A percentile compares a stretch with the other conserved stretches of the same genome.
Evolutionary conservation across 208 protist genomes (phyloP).

Genomic region (Leishmania tarentolae): DNA sequence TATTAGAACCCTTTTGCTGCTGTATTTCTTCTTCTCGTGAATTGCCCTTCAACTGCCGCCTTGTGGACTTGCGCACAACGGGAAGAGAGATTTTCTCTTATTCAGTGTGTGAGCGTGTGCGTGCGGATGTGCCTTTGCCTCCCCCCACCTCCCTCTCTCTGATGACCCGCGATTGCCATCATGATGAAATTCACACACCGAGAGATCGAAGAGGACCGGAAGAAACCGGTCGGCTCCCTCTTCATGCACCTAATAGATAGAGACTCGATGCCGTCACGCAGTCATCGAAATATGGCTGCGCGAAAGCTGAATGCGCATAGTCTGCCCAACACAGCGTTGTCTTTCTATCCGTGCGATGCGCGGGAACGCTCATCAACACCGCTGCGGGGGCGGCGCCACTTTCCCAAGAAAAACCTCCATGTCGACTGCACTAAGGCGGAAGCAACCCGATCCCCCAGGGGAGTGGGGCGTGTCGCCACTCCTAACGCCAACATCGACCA

Average conservation of each 20-base stretch:
- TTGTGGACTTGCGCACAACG: background rate
- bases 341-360: conserved; percentile 37
- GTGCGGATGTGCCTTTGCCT: background rate
- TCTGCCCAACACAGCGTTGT: conserved; percentile 65
- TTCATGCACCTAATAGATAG: conserved; percentile 64
- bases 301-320: conserved; percentile 44
- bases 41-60: background rate
- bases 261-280: conserved; percentile 37
- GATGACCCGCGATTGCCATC: background rate
- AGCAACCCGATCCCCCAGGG: conserved; percentile 7
- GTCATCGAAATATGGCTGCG: conserved; percentile 36
- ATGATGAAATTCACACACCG: conserved; percentile 48
- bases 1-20: background rate
- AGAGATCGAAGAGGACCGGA: conserved; percentile 52
- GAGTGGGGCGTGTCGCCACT: conserved; percentile 13
- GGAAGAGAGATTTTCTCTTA: background rate
- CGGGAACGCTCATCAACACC: conserved; percentile 16
- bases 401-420: conserved; percentile 18
- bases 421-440: conserved; percentile 10
- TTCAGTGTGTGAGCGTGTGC: background rate
- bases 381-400: conserved; percentile 41
- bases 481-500: conserved; percentile 27
- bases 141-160: no score
- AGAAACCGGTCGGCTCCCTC: conserved; percentile 68
- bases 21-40: background rate